Conservation (phyloP, 495 filamentous ascomycete genomes). For the Mytilinidion resinicola region DNA sequence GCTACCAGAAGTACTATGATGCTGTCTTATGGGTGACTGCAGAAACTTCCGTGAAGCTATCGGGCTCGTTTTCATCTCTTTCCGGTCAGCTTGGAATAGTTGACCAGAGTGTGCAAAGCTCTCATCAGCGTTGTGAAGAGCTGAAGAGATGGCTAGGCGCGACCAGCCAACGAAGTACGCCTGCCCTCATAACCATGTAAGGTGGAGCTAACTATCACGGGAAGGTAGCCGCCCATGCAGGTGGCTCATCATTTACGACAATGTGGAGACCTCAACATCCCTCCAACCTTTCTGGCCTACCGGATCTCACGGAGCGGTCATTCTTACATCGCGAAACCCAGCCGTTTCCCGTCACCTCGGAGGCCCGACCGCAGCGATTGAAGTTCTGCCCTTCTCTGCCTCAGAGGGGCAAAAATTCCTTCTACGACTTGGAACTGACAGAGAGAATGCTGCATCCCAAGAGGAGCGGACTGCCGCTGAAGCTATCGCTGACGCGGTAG, state of each 20-base stretch:
- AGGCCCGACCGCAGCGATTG: neutral
- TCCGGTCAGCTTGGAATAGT: neutral
- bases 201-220: neutral
- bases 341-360: neutral
- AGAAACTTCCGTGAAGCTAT: constrained; percentile 4
- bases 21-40: constrained; percentile 31
- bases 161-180: neutral
- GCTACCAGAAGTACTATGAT: constrained; percentile 18
- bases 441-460: neutral
- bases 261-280: neutral
- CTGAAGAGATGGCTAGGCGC: neutral
- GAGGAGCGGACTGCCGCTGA: neutral
- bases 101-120: neutral
- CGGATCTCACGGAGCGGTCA: neutral
- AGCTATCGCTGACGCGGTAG: neutral
- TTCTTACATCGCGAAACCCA: neutral
- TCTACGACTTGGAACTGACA: neutral
- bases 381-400: neutral
- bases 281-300: neutral
- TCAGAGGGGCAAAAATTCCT: neutral
- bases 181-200: neutral
- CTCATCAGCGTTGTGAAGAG: neutral
- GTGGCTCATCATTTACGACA: neutral
- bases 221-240: neutral
- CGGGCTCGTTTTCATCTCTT: neutral